Evolutionary conservation across 176 grass and related monocot genomes (phyloP), one percentile per base, ranked within the genome.

Genomic region (Hyparrhenia diplandra): DNA sequence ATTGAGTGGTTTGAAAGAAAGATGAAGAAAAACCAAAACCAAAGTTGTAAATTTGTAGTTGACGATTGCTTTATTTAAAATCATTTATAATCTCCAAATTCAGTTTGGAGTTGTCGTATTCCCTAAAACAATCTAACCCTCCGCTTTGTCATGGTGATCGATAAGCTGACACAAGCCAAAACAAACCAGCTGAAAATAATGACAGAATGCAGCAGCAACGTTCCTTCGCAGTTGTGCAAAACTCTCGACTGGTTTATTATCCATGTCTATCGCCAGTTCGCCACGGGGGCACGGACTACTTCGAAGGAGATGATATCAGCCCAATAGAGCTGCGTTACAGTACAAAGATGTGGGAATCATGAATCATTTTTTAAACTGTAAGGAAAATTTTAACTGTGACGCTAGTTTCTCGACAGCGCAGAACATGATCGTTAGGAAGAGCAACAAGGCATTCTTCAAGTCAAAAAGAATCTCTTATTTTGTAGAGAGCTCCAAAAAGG

Each of bases 381-480:
- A 30, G 5, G 27, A 65, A 77, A 76, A 47, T 75, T 62, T 24
- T 68, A 58, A 16, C 71, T 80, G 61, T 40, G 25, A 37, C 49
- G 67, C 47, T 40, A 52, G 60, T 70, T 81, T 61, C 35, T 74
- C 45, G 29, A 35, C 55, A 62, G 41, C 52, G 34, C 45, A 47
- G 14, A 42, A 73, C 55, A 75, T 74, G 39, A 64, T 45, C 6
- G 59, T 40, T 64, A 24, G 40, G 27, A 55, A 35, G 60, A 43
- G 20, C 18, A 18, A 68, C 13, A 39, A 9, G 49, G 1, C 47
- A 67, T 82, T 40, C 46, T 40, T 69, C 65, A 68, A 62, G 71
- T 64, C 23, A 77, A 82, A 81, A 72, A 69, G 20, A 36, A 42
- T 72, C 21, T 73, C 71, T 90, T 84, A 69, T 71, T 76, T 82